Evolutionary conservation across 139 green algal species (phyloP).

Genomic region (Chloropicon primus): DNA sequence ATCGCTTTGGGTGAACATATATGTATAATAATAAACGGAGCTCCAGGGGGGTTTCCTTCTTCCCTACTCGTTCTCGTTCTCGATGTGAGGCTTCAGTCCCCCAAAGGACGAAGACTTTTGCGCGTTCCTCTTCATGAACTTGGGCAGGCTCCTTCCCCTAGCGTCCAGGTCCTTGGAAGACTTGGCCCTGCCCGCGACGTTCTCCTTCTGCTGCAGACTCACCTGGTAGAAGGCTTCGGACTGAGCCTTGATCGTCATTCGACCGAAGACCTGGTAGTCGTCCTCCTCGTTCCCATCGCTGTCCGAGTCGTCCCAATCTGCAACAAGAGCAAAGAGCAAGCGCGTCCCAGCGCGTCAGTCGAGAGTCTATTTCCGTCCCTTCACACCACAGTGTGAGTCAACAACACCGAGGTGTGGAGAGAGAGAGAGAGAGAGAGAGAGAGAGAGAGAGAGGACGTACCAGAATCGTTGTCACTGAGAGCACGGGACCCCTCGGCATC

Average conservation of each 20-base stretch:
- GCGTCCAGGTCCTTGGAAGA: too few species aligned
- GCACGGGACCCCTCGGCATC: background rate
- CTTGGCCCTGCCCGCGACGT: background rate
- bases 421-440: background rate
- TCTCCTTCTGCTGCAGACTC: background rate
- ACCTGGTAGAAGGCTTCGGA: background rate
- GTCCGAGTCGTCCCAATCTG: background rate
- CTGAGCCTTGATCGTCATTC: background rate
- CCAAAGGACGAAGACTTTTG: background rate
- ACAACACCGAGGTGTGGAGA: too few species aligned
- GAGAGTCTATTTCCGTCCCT: too few species aligned
- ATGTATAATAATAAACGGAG: too few species aligned
- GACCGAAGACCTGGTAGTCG: background rate
- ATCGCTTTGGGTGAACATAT: too few species aligned
- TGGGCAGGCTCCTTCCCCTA: background rate
- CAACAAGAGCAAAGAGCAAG: too few species aligned
- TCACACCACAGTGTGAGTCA: too few species aligned
- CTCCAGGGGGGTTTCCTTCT: too few species aligned
- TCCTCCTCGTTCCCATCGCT: background rate
- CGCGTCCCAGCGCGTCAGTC: too few species aligned
- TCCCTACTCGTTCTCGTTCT: too few species aligned
- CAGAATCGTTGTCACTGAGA: background rate
- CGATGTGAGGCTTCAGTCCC: too few species aligned
- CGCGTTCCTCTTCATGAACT: background rate
- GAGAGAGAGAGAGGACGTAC: background rate